A percentile compares a stretch with the other conserved stretches of the same genome.
These are phyloP conservation scores for Trifolium pratense DNA, from an alignment of 306 rosid species.

Conservation along the genomic window DNA sequence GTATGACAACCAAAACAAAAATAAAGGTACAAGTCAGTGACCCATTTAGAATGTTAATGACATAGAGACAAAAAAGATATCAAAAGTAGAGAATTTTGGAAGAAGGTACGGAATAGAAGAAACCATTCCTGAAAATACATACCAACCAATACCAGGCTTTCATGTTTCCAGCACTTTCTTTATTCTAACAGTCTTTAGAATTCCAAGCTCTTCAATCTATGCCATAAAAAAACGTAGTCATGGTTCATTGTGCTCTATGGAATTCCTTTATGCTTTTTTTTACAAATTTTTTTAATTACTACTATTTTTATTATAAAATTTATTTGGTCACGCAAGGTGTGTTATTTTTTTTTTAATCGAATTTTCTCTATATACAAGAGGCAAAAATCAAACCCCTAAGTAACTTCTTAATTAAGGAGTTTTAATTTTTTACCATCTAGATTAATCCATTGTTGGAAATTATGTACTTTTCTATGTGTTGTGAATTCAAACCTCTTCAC, in stretches of 20 bases:
- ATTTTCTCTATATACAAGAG: too few relatives aligned
- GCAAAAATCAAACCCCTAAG: too few relatives aligned
- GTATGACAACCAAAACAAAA: slow-evolving; percentile 35
- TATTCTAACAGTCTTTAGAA: slow-evolving; percentile 62
- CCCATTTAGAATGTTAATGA: slow-evolving; percentile 29
- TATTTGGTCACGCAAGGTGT: too few relatives aligned
- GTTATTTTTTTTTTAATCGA: too few relatives aligned
- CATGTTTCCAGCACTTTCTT: slow-evolving; percentile 54
- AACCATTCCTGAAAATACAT: slow-evolving; percentile 26
- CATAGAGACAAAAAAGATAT: slow-evolving; percentile 45
- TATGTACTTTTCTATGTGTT: too few relatives aligned
- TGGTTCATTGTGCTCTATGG: neutral
- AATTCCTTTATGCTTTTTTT: neutral
- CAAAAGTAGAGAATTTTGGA: slow-evolving; percentile 62
- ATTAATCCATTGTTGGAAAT: too few relatives aligned
- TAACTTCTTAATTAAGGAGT: too few relatives aligned
- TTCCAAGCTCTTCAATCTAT: slow-evolving; percentile 71
- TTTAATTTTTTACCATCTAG: too few relatives aligned
- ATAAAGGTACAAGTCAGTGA: slow-evolving; percentile 20
- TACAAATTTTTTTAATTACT: too few relatives aligned
- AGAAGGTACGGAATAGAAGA: slow-evolving; percentile 50
- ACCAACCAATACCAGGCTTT: slow-evolving; percentile 51
- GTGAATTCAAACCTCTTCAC: too few relatives aligned
- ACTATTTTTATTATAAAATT: too few relatives aligned
- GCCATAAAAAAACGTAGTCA: slow-evolving; percentile 42